Base-by-base conservation (phyloP, 2,329 filamentous ascomycete species). In the Fusarium decemcellulare region DNA sequence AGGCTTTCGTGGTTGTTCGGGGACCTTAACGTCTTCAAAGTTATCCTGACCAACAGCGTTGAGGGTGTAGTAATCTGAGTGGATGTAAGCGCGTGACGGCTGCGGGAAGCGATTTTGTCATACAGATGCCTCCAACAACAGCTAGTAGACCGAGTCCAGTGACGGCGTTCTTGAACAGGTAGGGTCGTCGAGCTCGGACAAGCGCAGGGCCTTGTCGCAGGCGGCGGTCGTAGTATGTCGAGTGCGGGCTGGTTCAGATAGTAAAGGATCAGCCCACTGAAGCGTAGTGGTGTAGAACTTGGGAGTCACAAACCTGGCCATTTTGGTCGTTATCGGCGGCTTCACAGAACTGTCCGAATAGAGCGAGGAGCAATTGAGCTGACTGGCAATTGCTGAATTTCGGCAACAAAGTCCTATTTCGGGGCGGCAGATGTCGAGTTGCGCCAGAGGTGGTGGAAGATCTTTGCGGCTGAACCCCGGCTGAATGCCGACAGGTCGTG, bases 1-100 rank as follows among this genome's bases (percentile, higher is more conserved):
- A n/a, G 83, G 80, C 63, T 86, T 82, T 52, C 82, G 80, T 50
- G 93, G 91, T 55, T 87, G 85, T 78, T 93, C 92, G 30, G 96
- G 96, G 39, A 98, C 91, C 78, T 94, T 91, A 74, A 98, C 95
- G 78, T 99, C 96, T 61, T 95, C 93, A 83, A 99, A 99, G 72
- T 98, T 93, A 81, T 98, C 96, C 82, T 98, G 96, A 44, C 95
- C 94, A 77, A 99, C 93, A 58, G 93, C 94, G 71, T 86, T 88
- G 78, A 99, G 92, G 5, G 88, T 90, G 76, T 89, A 90, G 72
- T 82, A 82, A 74, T 89, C 88, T 89, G 60, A 47, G 15, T 14
- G 16, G 29, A 34, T 37, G 59, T 76, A 60, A 75, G 72, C 50
- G 57, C 37, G 43, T 55, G 40, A 42, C 40, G 44, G 30, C 10